Base-by-base conservation (phyloP, 1,284 basidiomycete genomes). In the Puccinia coronata region DNA sequence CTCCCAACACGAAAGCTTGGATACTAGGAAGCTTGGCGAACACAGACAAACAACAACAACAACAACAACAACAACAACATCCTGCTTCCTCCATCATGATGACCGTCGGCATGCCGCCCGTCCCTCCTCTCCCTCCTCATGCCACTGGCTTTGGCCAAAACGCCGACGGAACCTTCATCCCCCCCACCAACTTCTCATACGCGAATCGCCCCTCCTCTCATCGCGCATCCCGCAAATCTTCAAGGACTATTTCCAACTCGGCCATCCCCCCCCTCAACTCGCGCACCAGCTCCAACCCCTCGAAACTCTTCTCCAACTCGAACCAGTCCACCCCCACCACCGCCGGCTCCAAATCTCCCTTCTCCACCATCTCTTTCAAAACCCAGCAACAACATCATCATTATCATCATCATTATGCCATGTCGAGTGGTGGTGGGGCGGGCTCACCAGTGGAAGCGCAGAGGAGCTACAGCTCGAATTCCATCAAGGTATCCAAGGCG, bases 401-500 rank as follows among this genome's bases (percentile, higher is more conserved):
- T 28, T 2, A 65, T 39, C 34, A 11, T 63, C 59, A 31, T 63
- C 59, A 3, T 31, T 5, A 6, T 3, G 14, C 25, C n/a, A n/a
- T n/a, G n/a, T n/a, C n/a, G n/a, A n/a, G n/a, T 63, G 23, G 20
- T 31, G 20, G 23, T 31, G 28, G 55, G 6, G 20, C 8, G 9
- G 55, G 55, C 6, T 57, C 55, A 57, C 28, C 55, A n/a, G 11
- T 63, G 6, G 61, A 67, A 6, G 98, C 98, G 87, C 90, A 94
- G 82, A 88, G 96, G 84, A 98, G 96, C 63, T 99, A 99, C 87
- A 96, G 93, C 67, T 95, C 93, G 86, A 97, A 97, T 87, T 97
- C 95, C 59, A 98, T 99, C 88, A 98, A 98, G 88, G 82, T 83
- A 57, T 78, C 61, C 41, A 86, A 94, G 91, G 93, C 95, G 81